Percentiles rank a stretch among this genome's conserved stretches.
Evolutionary conservation across 768 basidiomycete species (phyloP).

Genomic region (Podaxis carcinomalis): DNA sequence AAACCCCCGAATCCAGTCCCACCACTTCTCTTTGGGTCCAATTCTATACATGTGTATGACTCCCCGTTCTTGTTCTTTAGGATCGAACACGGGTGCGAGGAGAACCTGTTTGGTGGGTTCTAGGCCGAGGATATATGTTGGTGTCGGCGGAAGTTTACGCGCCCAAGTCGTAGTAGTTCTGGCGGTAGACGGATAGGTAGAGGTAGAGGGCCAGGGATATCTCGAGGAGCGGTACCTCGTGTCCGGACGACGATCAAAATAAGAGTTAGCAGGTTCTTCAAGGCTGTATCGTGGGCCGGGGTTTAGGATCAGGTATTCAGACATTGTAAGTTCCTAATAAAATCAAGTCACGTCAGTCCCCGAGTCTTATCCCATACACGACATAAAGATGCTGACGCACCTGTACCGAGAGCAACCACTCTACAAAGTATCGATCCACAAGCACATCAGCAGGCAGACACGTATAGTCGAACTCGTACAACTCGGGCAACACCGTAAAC

Average conservation of each 20-base stretch:
- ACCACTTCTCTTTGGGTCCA: background rate
- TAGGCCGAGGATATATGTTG: constrained; percentile 2
- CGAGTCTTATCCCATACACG: too few relatives aligned
- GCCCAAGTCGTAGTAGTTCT: background rate
- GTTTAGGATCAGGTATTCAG: constrained; percentile 2
- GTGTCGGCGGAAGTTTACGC: background rate
- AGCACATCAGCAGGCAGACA: background rate
- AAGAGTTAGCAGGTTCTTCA: background rate
- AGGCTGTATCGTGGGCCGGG: background rate
- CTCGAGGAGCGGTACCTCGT: too few relatives aligned
- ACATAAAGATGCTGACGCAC: background rate
- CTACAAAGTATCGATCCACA: constrained; percentile 2
- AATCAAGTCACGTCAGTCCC: background rate
- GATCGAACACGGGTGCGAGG: background rate
- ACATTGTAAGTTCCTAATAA: constrained; percentile 1
- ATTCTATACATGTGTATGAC: background rate
- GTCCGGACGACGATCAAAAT: too few relatives aligned
- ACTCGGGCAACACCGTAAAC: background rate
- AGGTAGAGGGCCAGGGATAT: background rate
- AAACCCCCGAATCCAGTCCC: constrained; percentile 2
- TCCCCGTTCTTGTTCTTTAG: background rate
- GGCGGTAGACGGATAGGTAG: background rate
- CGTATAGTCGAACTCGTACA: background rate
- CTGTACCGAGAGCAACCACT: background rate
- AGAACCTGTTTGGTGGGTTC: background rate